phyloP scores from a whole-genome alignment of 306 rosid species.

The Vicia faba region DNA sequence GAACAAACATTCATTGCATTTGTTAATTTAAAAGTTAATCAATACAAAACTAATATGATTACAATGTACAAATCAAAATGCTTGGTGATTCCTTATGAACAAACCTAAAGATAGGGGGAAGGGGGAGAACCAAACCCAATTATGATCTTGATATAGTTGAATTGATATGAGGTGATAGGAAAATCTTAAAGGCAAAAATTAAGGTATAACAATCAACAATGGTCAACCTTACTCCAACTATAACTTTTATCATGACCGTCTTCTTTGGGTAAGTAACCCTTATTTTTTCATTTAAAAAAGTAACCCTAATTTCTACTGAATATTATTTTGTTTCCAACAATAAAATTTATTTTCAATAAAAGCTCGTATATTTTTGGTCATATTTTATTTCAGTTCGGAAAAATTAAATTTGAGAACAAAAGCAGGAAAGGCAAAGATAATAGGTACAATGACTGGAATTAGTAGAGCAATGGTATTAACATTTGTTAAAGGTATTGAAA shows the following conservation, averaged over 20 bases:
- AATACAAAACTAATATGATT: too few relatives aligned
- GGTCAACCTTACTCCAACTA: constrained; percentile 59
- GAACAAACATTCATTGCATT: too few relatives aligned
- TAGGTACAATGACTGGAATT: constrained; percentile 47
- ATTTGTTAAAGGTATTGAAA: constrained; percentile 49
- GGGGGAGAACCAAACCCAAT: too few relatives aligned
- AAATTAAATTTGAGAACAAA: constrained; percentile 36
- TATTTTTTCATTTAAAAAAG: background rate
- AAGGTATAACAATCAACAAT: too few relatives aligned
- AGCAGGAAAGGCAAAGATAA: constrained; percentile 52
- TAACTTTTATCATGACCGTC: constrained; percentile 66
- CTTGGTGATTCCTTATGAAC: too few relatives aligned
- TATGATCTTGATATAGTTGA: too few relatives aligned
- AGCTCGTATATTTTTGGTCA: background rate
- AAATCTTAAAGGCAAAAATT: too few relatives aligned
- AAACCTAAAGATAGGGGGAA: too few relatives aligned
- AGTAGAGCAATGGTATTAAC: constrained; percentile 61
- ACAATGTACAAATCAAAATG: too few relatives aligned
- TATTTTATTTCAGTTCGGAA: constrained; percentile 38
- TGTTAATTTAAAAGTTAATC: too few relatives aligned
- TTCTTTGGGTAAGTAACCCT: constrained; percentile 43
- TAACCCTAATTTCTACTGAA: background rate
- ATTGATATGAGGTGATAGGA: too few relatives aligned
- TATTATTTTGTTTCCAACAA: background rate
- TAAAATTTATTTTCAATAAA: background rate